Evolutionary conservation across 805 yeast genomes (phyloP), one percentile per base, ranked within the genome.

Genomic region (Tetrapisispora pingtungensis): DNA sequence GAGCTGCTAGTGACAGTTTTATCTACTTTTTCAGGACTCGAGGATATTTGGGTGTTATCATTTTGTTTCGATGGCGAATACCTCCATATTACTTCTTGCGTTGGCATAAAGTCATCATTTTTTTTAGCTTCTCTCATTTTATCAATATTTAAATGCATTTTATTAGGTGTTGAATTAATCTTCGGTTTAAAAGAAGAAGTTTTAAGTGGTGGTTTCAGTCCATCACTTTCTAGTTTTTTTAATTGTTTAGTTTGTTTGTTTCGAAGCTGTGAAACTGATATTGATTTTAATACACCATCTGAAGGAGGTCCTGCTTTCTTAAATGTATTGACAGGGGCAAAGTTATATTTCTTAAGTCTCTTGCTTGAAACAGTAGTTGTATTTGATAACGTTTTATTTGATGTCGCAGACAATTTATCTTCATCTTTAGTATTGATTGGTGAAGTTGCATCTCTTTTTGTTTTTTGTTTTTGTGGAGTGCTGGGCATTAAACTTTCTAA

Each of bases 61-160:
- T 46, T 50, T 22, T 46, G 49, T 20, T 47, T 42, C 3, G 28
- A 33, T 2, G 67, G 67, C 7, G 57, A 55, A 37, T 58, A 59
- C 15, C 50, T 51, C 67, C 67, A 62, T 10, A 61, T 54, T 2
- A 62, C 64, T 43, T 59, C 61, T 36, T 61, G 65, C 13, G 58
- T 39, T 19, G 53, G 51, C 1, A 46, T 48, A 17, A 49, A 48
- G 14, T 36, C 45, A 4, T 33, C 27, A 13, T 14, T 18, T 18
- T 33, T 18, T 30, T 44, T 12, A 4, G 10, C 13, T 6, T 17
- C 12, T 22, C 2, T 8, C 7, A 24, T 26, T 36, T 18, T 22
- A 2, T 27, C 8, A 12, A 7, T 18, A 20, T 14, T 4, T n/a
- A 8, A 4, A 18, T 37, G 22, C 40, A 27, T 36, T 32, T 42